Percentiles rank a stretch among this genome's conserved stretches.
phyloP scores from a whole-genome alignment of 176 grass and related monocot genomes.

The Canna indica region DNA sequence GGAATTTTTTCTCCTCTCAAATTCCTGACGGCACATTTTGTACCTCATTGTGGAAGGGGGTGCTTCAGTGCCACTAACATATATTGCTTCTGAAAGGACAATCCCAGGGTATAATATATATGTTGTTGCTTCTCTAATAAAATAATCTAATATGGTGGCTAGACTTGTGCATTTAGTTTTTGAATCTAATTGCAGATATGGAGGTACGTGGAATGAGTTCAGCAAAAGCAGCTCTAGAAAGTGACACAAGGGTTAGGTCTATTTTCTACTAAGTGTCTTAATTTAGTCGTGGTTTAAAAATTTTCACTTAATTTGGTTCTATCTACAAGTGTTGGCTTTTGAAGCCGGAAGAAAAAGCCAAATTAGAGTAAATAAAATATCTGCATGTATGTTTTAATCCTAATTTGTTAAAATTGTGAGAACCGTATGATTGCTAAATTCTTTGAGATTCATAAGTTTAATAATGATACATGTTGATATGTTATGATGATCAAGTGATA shows the following conservation, averaged over 20 bases:
- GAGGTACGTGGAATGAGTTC: slow-evolving; percentile 93
- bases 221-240: slow-evolving; percentile 87
- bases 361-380: slow-evolving; percentile 87
- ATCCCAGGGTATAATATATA: slow-evolving; percentile 62
- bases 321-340: slow-evolving; percentile 54
- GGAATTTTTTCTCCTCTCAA: neutral
- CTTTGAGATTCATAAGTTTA: too few relatives aligned
- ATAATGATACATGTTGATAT: too few relatives aligned
- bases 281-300: neutral
- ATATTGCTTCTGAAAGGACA: slow-evolving; percentile 90
- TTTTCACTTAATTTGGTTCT: neutral
- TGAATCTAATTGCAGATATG: slow-evolving; percentile 41
- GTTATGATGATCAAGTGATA: too few relatives aligned
- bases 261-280: neutral
- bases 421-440: too few relatives aligned
- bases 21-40: neutral
- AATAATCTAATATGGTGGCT: neutral
- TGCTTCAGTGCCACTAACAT: slow-evolving; percentile 73
- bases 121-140: slow-evolving; percentile 7
- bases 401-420: too few relatives aligned
- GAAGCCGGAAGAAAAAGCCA: slow-evolving; percentile 62
- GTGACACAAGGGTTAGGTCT: slow-evolving; percentile 55
- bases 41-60: slow-evolving; percentile 38
- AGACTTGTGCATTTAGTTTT: slow-evolving; percentile 3
- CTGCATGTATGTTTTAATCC: slow-evolving; percentile 75